These are phyloP conservation scores for Selaginella tamariscina DNA, from an alignment of 75 land plant species.

Conservation along the genomic window DNA sequence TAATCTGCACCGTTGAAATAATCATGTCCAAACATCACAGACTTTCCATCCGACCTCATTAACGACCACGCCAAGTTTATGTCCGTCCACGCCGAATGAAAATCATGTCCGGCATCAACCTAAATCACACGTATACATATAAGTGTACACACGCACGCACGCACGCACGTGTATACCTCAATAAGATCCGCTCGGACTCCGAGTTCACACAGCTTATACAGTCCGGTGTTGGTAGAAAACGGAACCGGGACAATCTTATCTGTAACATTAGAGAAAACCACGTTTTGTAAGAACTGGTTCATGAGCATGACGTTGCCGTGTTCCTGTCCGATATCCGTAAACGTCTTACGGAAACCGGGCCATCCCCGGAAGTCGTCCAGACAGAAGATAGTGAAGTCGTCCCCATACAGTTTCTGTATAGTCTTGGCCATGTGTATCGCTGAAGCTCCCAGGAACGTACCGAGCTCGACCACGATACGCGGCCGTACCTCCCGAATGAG, in stretches of 20 bases:
- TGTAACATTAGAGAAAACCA: slow-evolving; percentile 27
- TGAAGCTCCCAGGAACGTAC: slow-evolving; percentile 82
- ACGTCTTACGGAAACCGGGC: slow-evolving; percentile 51
- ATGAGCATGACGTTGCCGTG: slow-evolving; percentile 63
- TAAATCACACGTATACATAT: no score
- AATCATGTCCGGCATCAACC: slow-evolving; percentile 89
- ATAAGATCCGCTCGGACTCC: slow-evolving; percentile 65
- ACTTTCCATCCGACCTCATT: slow-evolving; percentile 53
- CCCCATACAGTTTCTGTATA: slow-evolving; percentile 23
- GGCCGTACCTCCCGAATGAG: slow-evolving; percentile 53
- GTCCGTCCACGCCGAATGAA: slow-evolving; percentile 91
- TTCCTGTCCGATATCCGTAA: slow-evolving; percentile 31
- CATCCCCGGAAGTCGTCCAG: slow-evolving; percentile 94
- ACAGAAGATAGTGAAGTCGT: slow-evolving; percentile 48
- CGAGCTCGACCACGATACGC: slow-evolving; percentile 55
- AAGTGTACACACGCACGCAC: no score
- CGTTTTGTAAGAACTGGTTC: slow-evolving; percentile 80
- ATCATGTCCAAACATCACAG: slow-evolving; percentile 81
- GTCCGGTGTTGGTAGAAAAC: slow-evolving; percentile 50
- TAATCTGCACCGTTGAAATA: slow-evolving; percentile 43
- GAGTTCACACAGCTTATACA: slow-evolving; percentile 53
- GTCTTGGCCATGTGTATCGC: slow-evolving; percentile 60
- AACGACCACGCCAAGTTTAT: slow-evolving; percentile 55
- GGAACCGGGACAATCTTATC: slow-evolving; percentile 51
- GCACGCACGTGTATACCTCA: no score